Evolutionary conservation across 2,329 filamentous ascomycete species (phyloP).

Genomic region (Chalaropsis ovoidea): DNA sequence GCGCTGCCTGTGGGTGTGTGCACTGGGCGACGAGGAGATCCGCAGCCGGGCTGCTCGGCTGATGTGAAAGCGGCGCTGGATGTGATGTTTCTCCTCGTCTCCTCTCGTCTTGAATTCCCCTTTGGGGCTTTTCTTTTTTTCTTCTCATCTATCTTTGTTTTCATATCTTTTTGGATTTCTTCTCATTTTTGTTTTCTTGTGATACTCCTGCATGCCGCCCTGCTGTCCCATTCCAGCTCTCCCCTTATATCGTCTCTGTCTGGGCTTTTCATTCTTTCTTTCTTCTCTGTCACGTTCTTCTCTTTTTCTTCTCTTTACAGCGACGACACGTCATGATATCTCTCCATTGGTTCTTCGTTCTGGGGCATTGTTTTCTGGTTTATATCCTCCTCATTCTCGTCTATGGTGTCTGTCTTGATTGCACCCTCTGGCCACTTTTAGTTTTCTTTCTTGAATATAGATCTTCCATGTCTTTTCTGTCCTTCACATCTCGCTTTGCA

Average conservation of each 20-base stretch:
- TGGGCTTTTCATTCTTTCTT: background rate
- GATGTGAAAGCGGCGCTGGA: slow-evolving; percentile 32
- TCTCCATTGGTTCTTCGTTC: background rate
- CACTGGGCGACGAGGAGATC: slow-evolving; percentile 66
- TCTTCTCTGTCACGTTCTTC: background rate
- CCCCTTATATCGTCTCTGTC: background rate
- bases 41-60: slow-evolving; percentile 43
- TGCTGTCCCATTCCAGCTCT: background rate
- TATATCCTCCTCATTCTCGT: background rate
- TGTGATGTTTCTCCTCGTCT: background rate
- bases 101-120: too few species aligned
- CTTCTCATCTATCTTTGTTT: slow-evolving; percentile 7
- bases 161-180: background rate
- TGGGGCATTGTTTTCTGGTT: background rate
- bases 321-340: slow-evolving; percentile 11
- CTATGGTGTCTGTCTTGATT: background rate
- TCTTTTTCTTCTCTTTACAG: background rate
- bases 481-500: background rate
- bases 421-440: background rate
- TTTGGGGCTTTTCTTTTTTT: slow-evolving; percentile 17
- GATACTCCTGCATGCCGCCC: background rate
- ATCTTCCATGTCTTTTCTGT: background rate
- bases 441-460: background rate
- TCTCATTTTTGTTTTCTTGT: slow-evolving; percentile 6
- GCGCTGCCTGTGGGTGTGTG: slow-evolving; percentile 76